A percentile compares a stretch with the other conserved stretches of the same genome.
These are phyloP conservation scores for Luffa aegyptiaca DNA, from an alignment of 306 rosid species.

Conservation along the genomic window DNA sequence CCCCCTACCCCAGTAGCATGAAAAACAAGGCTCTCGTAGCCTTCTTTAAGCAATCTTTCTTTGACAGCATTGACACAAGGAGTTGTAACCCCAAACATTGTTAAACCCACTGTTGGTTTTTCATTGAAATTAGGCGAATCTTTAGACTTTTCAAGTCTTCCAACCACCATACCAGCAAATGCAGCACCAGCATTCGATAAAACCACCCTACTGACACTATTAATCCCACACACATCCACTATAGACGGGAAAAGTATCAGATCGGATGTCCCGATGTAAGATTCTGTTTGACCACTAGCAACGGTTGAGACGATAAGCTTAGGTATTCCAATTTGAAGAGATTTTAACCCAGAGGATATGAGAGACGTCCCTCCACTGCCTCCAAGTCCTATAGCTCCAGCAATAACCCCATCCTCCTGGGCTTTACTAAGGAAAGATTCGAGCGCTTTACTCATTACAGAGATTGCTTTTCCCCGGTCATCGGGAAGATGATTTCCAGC, in stretches of 20 bases:
- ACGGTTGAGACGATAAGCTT: conserved; percentile 77
- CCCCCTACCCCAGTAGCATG: conserved; percentile 98
- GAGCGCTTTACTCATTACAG: conserved; percentile 58
- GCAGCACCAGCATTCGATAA: conserved; percentile 75
- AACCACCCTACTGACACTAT: conserved; percentile 64
- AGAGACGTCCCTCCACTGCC: conserved; percentile 89
- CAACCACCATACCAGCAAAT: conserved; percentile 80
- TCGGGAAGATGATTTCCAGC: conserved; percentile 29
- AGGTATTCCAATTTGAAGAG: conserved; percentile 75
- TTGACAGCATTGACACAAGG: conserved; percentile 57
- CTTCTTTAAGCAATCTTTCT: conserved; percentile 60
- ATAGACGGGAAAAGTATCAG: conserved; percentile 63
- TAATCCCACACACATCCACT: conserved; percentile 71
- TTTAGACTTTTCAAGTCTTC: conserved; percentile 34
- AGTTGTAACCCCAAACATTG: conserved; percentile 94
- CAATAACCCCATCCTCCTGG: conserved; percentile 30
- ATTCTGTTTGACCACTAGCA: conserved; percentile 87
- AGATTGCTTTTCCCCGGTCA: conserved; percentile 69
- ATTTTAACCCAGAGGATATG: conserved; percentile 43
- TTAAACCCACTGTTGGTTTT: conserved; percentile 62
- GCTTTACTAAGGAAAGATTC: conserved; percentile 40
- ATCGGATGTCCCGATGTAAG: conserved; percentile 70
- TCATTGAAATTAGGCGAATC: conserved; percentile 19
- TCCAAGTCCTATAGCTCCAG: conserved; percentile 68
- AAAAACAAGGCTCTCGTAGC: conserved; percentile 74